phyloP scores from a whole-genome alignment of 2,329 filamentous ascomycete species.

The Fonsecaea pedrosoi region DNA sequence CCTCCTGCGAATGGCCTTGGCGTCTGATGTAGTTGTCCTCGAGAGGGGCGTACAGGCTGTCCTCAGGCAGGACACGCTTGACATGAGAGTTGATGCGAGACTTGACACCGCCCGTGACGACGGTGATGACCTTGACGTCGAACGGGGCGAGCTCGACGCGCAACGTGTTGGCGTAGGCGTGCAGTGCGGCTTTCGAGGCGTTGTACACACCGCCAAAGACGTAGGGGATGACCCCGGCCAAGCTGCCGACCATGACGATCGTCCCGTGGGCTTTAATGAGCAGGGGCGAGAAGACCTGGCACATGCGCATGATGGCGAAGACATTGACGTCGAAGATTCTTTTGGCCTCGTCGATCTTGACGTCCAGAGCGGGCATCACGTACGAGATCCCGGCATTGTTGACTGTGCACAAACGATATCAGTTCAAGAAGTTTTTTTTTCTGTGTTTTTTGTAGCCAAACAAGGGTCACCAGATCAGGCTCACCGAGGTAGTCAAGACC shows the following conservation, averaged over 20 bases:
- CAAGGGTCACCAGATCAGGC: neutral
- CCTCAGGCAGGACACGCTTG: constrained; percentile 28
- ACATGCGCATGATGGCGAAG: constrained; percentile 44
- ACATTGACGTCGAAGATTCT: constrained; percentile 47
- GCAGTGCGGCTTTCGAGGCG: constrained; percentile 65
- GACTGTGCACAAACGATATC: constrained; percentile 16
- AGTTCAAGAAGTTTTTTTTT: neutral
- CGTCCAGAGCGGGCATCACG: constrained; percentile 44
- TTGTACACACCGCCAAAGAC: constrained; percentile 55
- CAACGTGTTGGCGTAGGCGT: constrained; percentile 64
- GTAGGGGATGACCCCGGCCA: constrained; percentile 36
- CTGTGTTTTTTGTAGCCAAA: no score
- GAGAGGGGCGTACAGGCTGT: constrained; percentile 31
- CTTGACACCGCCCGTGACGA: constrained; percentile 67
- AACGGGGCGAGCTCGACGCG: constrained; percentile 52
- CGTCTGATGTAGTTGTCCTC: constrained; percentile 32
- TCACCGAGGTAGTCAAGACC: constrained; percentile 37
- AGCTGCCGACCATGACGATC: constrained; percentile 35
- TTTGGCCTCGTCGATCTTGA: constrained; percentile 42
- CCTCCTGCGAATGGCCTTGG: constrained; percentile 35
- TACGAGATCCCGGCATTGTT: constrained; percentile 38
- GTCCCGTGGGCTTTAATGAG: constrained; percentile 35
- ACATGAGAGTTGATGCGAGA: constrained; percentile 55
- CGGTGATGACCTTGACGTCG: constrained; percentile 59
- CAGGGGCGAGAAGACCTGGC: constrained; percentile 46